These are phyloP conservation scores for Mrakia gelida DNA, from an alignment of 768 basidiomycete species.

Conservation along the genomic window DNA sequence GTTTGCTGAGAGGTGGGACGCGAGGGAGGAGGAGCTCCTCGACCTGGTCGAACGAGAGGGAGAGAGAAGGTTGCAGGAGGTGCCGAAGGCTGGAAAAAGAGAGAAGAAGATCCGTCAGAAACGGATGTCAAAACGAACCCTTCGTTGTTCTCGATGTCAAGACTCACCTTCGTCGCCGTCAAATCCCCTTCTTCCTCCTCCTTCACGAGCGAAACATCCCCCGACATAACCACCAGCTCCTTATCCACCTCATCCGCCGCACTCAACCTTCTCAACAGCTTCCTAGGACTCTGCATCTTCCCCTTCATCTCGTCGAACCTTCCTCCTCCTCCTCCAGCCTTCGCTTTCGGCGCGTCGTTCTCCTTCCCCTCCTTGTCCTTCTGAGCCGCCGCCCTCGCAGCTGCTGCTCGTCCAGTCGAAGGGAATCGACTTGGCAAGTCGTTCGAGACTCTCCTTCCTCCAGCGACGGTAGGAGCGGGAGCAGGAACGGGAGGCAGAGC, in stretches of 20 bases:
- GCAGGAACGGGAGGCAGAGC: neutral
- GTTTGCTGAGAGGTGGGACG: conserved; percentile 19
- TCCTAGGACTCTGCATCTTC: conserved; percentile 49
- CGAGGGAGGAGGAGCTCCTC: neutral
- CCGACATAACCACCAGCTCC: conserved; percentile 42
- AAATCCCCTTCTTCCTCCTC: neutral
- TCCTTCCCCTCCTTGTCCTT: conserved; percentile 20
- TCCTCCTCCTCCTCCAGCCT: neutral
- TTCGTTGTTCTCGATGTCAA: neutral
- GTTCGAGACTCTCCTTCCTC: neutral
- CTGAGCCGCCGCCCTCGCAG: neutral
- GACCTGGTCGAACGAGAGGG: conserved; percentile 7
- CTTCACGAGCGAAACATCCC: conserved; percentile 37
- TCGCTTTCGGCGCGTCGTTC: conserved; percentile 12
- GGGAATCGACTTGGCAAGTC: conserved; percentile 5
- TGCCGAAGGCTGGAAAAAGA: neutral
- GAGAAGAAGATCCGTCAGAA: neutral
- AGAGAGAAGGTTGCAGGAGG: neutral
- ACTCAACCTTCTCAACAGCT: conserved; percentile 46
- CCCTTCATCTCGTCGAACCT: conserved; percentile 20
- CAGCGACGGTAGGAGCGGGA: neutral
- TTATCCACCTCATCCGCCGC: conserved; percentile 50
- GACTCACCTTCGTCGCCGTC: neutral
- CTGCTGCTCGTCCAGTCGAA: conserved; percentile 7
- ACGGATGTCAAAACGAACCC: no score